Evolutionary conservation across 805 yeast species (phyloP).

Genomic region (Candida anglica): DNA sequence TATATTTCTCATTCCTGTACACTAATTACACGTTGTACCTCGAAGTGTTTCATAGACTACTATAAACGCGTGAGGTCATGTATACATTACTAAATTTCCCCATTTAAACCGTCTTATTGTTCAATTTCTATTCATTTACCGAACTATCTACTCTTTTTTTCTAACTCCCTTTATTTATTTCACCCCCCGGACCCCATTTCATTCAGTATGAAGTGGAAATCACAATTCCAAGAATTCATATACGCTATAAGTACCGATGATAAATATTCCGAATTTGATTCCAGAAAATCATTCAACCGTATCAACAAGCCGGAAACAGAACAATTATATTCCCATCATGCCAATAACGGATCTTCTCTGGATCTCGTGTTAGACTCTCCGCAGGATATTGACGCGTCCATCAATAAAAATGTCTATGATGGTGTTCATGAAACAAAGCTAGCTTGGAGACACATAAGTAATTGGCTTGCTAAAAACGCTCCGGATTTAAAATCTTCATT

Average conservation of each 20-base stretch:
- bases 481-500: slow-evolving; percentile 80
- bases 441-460: slow-evolving; percentile 87
- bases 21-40: too few species aligned
- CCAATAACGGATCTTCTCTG: slow-evolving; percentile 15
- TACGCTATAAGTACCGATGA: slow-evolving; percentile 65
- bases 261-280: slow-evolving; percentile 65
- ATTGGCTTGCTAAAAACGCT: slow-evolving; percentile 74
- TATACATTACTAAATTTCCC: too few species aligned
- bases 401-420: slow-evolving; percentile 32
- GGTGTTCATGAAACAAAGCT: slow-evolving; percentile 73
- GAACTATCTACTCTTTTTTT: too few species aligned
- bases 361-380: slow-evolving; percentile 11
- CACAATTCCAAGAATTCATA: slow-evolving; percentile 53
- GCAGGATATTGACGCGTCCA: slow-evolving; percentile 30
- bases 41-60: too few species aligned
- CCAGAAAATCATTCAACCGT: slow-evolving; percentile 41
- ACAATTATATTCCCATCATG: slow-evolving; percentile 24
- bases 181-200: too few species aligned
- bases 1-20: too few species aligned
- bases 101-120: too few species aligned
- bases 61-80: too few species aligned
- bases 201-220: slow-evolving; percentile 22
- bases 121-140: too few species aligned
- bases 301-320: slow-evolving; percentile 39
- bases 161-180: too few species aligned